A percentile compares a stretch with the other conserved stretches of the same genome.
phyloP scores from a whole-genome alignment of 345 rosid species.

The Lepidium africanum region DNA sequence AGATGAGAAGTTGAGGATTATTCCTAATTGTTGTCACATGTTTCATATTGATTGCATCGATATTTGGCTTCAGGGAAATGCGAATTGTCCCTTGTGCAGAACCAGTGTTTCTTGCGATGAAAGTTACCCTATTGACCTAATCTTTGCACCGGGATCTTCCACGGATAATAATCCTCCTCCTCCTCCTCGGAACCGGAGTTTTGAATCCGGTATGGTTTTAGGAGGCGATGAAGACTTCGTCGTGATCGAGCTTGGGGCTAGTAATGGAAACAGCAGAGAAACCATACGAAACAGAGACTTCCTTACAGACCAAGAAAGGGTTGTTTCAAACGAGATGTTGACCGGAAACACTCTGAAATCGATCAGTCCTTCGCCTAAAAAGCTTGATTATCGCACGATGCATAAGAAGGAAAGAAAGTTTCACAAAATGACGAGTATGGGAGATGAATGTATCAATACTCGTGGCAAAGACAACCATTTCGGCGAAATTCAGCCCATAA shows the following conservation, averaged over 20 bases:
- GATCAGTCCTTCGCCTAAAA: constrained; percentile 34
- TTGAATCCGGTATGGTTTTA: constrained; percentile 11
- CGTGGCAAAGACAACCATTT: constrained; percentile 50
- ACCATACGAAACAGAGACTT: constrained; percentile 30
- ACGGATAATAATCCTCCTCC: constrained; percentile 26
- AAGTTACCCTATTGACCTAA: constrained; percentile 32
- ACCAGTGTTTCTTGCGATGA: constrained; percentile 54
- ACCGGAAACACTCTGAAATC: constrained; percentile 6
- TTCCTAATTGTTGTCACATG: constrained; percentile 78
- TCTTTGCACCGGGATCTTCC: constrained; percentile 42
- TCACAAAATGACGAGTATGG: constrained; percentile 59
- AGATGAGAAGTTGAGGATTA: constrained; percentile 67
- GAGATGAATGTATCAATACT: constrained; percentile 75
- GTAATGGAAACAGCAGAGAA: constrained; percentile 1
- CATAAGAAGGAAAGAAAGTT: constrained; percentile 33
- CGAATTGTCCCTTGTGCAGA: constrained; percentile 92
- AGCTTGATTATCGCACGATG: constrained; percentile 28
- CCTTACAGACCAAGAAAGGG: constrained; percentile 39
- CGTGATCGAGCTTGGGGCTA: constrained; percentile 60
- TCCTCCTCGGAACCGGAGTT: constrained; percentile 21
- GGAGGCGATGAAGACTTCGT: constrained; percentile 60
- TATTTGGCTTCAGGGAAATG: constrained; percentile 82
- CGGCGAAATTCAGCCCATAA: constrained; percentile 50
- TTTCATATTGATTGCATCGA: constrained; percentile 94
- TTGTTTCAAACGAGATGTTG: constrained; percentile 31